Evolutionary conservation across 495 filamentous ascomycete genomes (phyloP), one percentile per base, ranked within the genome.

Genomic region (Rostrohypoxylon terebratum): DNA sequence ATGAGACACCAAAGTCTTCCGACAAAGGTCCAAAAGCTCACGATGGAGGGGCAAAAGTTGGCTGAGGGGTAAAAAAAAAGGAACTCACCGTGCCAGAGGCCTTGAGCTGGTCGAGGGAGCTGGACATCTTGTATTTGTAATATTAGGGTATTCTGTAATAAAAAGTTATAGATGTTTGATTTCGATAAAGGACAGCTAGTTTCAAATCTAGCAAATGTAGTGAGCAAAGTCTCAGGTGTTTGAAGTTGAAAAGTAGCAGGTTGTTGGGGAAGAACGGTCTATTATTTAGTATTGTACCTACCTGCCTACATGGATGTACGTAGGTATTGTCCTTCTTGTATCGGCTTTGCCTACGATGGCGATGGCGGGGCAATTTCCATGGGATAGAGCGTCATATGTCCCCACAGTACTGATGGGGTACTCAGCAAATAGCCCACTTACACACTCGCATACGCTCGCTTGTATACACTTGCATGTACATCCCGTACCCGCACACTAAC

Each of bases 61-160:
- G 59, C 63, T 71, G 79, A 75, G 81, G 82, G 82, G 83, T 81
- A 80, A 54, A 76, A 80, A 54, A 76, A 69, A 44, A 50, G 42
- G 71, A 64, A 91, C 93, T 81, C 87, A 96, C 93, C 73, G 96
- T 99, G 89, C 96, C 96, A 79, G 92, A 84, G 82, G 92, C 90
- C 87, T 99, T 99, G 77, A 99, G 88, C 86, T 98, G 94, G 76
- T 98, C 96, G 68, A 99, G 90, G 83, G 95, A 93, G 82, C 79
- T 90, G 77, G 92, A 81, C 93, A 97, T 97, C 71, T 76, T 90
- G 59, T 53, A 18, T 47, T 31, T 57, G 31, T 63, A 25, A 44
- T 76, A 36, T 45, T 58, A 63, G 38, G 68, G 23, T 63, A 55
- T 53, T 61, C 71, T 63, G 61, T 59, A 69, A 21, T 45, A 25